Evolutionary conservation across 345 rosid genomes (phyloP).

Genomic region (Reutealis trisperma): DNA sequence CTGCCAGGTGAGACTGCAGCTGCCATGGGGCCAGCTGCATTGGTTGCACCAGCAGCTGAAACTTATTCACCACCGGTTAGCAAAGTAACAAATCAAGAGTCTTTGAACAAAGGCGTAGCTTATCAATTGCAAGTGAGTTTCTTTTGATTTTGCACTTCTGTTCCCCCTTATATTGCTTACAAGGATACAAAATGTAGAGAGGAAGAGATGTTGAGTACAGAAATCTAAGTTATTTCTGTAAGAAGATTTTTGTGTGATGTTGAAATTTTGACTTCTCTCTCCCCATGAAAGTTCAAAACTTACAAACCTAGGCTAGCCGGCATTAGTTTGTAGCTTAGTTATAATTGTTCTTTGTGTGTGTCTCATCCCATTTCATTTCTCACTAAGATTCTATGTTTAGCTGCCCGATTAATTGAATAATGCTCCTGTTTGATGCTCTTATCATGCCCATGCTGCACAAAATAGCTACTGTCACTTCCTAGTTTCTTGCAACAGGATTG

Average conservation of each 20-base stretch:
- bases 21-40: background rate
- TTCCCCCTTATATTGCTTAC: slow-evolving; percentile 5
- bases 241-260: background rate
- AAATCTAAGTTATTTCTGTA: background rate
- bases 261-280: background rate
- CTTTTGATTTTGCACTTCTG: slow-evolving; percentile 1
- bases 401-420: background rate
- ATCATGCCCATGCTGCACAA: background rate
- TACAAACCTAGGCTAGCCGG: background rate
- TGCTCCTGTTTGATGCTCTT: background rate
- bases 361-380: background rate
- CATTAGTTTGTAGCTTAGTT: background rate
- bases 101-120: slow-evolving; percentile 23
- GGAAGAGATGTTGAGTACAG: background rate
- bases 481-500: background rate
- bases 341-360: background rate
- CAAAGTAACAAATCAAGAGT: slow-evolving; percentile 22
- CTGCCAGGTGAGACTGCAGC: slow-evolving; percentile 28
- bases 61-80: background rate
- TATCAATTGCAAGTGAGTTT: slow-evolving; percentile 35
- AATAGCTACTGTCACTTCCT: background rate
- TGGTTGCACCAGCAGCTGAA: slow-evolving; percentile 13
- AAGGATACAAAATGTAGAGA: background rate
- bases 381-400: background rate
- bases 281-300: background rate